Conservation (phyloP, 2,329 filamentous ascomycete genomes). For the Alternaria tenuissima region DNA sequence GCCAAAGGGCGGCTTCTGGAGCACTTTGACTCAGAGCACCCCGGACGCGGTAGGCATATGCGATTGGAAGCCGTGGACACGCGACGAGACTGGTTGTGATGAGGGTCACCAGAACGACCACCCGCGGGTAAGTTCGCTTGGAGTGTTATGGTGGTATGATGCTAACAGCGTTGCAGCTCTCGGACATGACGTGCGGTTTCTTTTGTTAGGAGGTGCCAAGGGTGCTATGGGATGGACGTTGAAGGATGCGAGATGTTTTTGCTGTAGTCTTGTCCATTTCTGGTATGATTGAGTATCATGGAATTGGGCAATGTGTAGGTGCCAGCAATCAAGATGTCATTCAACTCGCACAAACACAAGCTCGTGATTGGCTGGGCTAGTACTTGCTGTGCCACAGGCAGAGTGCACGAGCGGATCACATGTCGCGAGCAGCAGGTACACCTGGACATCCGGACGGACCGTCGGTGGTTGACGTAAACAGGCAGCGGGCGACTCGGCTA, state of each 20-base stretch:
- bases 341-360: not conserved
- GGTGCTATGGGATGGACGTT: not conserved
- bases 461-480: conserved; percentile 2
- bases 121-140: not conserved
- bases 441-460: not conserved
- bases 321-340: not conserved
- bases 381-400: conserved; percentile 14
- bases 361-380: not conserved
- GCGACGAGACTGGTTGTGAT: not conserved
- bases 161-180: not conserved
- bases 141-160: not conserved
- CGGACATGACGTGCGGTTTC: conserved; percentile 10
- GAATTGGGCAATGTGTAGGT: not conserved
- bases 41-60: not conserved
- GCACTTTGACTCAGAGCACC: not conserved
- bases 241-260: not conserved
- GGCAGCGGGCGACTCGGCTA: conserved; percentile 3
- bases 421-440: conserved; percentile 12
- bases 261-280: not conserved
- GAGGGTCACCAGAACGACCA: not conserved
- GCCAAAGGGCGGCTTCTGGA: conserved; percentile 7
- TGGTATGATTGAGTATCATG: not conserved
- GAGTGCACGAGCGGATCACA: conserved; percentile 14
- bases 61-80: conserved; percentile 3
- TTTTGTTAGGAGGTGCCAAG: not conserved